Evolutionary conservation across 768 basidiomycete genomes (phyloP).

Genomic region (Favolaschia claudopus): DNA sequence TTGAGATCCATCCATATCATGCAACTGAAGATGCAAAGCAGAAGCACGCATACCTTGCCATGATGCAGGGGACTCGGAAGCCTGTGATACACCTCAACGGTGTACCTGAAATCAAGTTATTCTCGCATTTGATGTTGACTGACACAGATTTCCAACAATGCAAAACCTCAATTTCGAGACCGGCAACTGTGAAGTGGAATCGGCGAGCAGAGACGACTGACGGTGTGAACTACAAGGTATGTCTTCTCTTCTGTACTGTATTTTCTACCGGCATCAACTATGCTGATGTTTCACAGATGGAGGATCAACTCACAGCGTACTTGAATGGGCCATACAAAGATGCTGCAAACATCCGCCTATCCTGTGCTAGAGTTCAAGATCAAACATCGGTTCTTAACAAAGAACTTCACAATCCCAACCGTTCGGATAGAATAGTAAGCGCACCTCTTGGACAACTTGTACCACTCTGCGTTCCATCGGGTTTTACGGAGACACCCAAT

Average conservation of each 20-base stretch:
- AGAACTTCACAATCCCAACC: background rate
- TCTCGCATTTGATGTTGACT: conserved; percentile 30
- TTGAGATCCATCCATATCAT: conserved; percentile 11
- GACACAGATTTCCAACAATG: background rate
- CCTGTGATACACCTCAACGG: conserved; percentile 35
- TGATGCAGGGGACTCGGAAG: conserved; percentile 34
- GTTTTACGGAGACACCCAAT: too few species aligned
- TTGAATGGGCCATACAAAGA: conserved; percentile 9
- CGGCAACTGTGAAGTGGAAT: background rate
- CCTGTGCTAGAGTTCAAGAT: conserved; percentile 3
- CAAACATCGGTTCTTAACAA: background rate
- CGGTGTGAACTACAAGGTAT: conserved; percentile 14
- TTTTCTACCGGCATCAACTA: background rate
- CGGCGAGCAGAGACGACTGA: background rate
- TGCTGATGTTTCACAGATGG: background rate
- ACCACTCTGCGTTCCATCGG: too few species aligned
- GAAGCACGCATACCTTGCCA: conserved; percentile 11
- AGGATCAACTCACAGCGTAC: conserved; percentile 15
- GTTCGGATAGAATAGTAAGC: conserved; percentile 5
- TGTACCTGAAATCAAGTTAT: conserved; percentile 30
- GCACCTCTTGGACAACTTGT: background rate
- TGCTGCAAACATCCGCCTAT: conserved; percentile 3
- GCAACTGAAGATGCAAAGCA: background rate
- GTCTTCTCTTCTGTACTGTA: background rate
- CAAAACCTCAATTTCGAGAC: background rate